Evolutionary conservation across 2,329 filamentous ascomycete species (phyloP).

Genomic region (Achaetomium macrosporum): DNA sequence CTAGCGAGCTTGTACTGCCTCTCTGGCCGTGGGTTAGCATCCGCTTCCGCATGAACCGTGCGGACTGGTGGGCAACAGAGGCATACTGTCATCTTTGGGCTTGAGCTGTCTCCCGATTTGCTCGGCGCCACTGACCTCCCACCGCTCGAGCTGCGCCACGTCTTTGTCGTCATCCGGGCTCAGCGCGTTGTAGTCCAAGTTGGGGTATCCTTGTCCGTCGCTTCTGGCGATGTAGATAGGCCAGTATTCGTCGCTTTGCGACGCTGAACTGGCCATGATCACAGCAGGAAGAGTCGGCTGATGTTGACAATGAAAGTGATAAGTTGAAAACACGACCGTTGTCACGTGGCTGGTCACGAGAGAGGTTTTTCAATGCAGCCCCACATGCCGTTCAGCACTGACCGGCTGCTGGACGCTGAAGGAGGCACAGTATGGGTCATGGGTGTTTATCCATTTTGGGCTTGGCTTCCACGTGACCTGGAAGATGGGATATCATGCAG

Average conservation of each 20-base stretch:
- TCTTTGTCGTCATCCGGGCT: slow-evolving; percentile 25
- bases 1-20: slow-evolving; percentile 23
- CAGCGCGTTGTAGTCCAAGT: slow-evolving; percentile 19
- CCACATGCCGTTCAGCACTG: too few species aligned
- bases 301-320: too few species aligned
- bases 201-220: slow-evolving; percentile 36
- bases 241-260: slow-evolving; percentile 20
- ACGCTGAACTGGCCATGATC: slow-evolving; percentile 7
- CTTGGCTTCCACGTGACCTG: too few species aligned
- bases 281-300: too few species aligned
- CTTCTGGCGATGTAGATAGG: slow-evolving; percentile 39
- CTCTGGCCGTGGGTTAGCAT: slow-evolving; percentile 14
- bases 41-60: not conserved
- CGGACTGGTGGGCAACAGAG: not conserved
- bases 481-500: too few species aligned
- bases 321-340: too few species aligned
- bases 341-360: too few species aligned
- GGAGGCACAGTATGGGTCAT: too few species aligned
- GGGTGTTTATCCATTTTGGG: too few species aligned
- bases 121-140: slow-evolving; percentile 25
- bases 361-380: too few species aligned
- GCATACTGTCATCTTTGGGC: slow-evolving; percentile 22
- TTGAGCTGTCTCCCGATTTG: slow-evolving; percentile 23
- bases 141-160: slow-evolving; percentile 29
- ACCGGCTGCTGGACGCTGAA: too few species aligned